Base-by-base conservation (phyloP, 2,329 filamentous ascomycete species). In the Xylaria sp. region DNA sequence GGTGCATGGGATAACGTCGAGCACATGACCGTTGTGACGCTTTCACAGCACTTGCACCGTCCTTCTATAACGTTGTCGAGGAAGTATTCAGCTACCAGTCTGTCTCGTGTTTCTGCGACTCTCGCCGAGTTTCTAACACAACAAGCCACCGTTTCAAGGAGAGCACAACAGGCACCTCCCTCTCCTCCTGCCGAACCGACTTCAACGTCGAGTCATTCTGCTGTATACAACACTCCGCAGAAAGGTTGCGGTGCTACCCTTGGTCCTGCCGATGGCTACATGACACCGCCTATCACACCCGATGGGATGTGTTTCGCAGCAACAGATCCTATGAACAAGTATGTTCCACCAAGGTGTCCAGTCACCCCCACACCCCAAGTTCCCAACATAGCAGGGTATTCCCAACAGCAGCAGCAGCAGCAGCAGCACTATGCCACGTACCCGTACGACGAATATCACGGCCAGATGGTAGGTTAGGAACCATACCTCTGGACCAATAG, bases 231-330 rank as follows among this genome's bases (percentile, higher is more conserved):
- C 80, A 96, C 93, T 17, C 93, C 93, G 15, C 90, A 93, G 75
- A 95, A 95, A 83, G 87, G 86, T 56, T 88, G 90, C 67, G 89
- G 89, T 71, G 83, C 86, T 58, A 80, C 82, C n/a, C 81, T 87
- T 59, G 84, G 84, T 58, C 85, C 89, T 70, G 87, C 89, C 42
- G 87, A 93, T 71, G 93, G 92, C 65, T 94, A 94, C 79, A 86
- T 94, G 72, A 96, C 93, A 17, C 93, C 93, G 29, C 93, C 93
- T 1, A 95, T 96, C 77, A 96, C 93, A 0, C 93, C 93, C 4
- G 92, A 95, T 69, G 87, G 88, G 7, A 83, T 86, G 58, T 83
- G 82, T 72, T 89, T 89, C 60, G 81, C 78, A 33, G 79, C 80
- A 55, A 78, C 81, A 54, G 79, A 78, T 42, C 76, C 76, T 7